Evolutionary conservation across 371 early-diverging fungal genomes (phyloP).

Genomic region (Sporodiniella umbellata): DNA sequence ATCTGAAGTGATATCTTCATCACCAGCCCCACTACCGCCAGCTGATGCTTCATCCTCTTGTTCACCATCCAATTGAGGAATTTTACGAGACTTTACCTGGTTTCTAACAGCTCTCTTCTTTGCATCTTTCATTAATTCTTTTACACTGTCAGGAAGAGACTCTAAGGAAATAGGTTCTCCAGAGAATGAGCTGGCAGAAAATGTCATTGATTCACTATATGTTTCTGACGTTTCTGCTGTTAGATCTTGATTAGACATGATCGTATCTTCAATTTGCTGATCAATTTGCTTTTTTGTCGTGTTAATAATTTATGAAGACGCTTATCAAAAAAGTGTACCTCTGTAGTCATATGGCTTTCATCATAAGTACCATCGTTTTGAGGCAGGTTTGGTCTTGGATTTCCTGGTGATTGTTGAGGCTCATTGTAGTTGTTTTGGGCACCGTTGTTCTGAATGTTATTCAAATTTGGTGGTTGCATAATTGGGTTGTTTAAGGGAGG

Average conservation of each 20-base stretch:
- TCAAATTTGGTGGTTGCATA: background rate
- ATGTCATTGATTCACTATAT: slow-evolving; percentile 5
- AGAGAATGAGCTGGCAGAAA: slow-evolving; percentile 26
- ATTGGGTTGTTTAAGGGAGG: slow-evolving; percentile 1
- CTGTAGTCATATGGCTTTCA: slow-evolving; percentile 25
- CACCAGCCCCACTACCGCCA: too few relatives aligned
- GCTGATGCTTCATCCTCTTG: slow-evolving; percentile 31
- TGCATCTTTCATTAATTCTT: slow-evolving; percentile 38
- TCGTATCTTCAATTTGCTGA: slow-evolving; percentile 30
- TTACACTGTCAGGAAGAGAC: slow-evolving; percentile 33
- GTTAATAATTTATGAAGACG: too few relatives aligned
- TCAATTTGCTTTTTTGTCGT: slow-evolving; percentile 56
- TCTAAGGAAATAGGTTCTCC: slow-evolving; percentile 35
- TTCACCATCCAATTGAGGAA: slow-evolving; percentile 57
- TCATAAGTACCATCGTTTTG: slow-evolving; percentile 43
- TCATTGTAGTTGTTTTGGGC: background rate
- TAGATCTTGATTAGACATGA: slow-evolving; percentile 13
- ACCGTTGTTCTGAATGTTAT: too few relatives aligned
- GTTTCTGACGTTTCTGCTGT: background rate
- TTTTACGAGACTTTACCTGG: slow-evolving; percentile 7
- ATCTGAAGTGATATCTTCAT: slow-evolving; percentile 84
- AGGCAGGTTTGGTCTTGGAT: slow-evolving; percentile 35
- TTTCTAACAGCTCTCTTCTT: slow-evolving; percentile 22
- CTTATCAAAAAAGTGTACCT: too few relatives aligned
- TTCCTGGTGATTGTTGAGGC: slow-evolving; percentile 25